Base-by-base conservation (phyloP, 345 rosid genomes). In the Pistacia integerrima region DNA sequence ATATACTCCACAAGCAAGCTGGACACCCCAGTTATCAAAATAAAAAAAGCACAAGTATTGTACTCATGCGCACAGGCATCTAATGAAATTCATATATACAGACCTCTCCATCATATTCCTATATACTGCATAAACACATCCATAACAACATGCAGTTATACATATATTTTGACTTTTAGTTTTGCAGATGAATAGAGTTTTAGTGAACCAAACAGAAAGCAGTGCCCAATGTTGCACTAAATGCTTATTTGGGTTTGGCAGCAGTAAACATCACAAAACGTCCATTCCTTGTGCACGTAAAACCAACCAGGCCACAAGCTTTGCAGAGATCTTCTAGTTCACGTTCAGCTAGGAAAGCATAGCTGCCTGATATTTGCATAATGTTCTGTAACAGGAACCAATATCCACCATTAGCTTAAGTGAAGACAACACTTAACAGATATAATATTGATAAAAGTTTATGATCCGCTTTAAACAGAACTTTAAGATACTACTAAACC, bases 271-370 rank as follows among this genome's bases (percentile, higher is more conserved):
- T 91, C 66, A 88, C 85, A 68, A 95, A 95, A 41, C 12, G 76
- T 10, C 85, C 69, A 59, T 93, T 92, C 83, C 98, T 90, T 7
- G 60, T 75, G 67, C 78, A 76, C 49, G 82, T 87, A 78, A 88
- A 88, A 73, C 81, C 89, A 69, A 92, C 86, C 7, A 93, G 86
- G 51, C 98, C 99, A 58, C 97, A 90, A 61, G 93, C 86, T 67
- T 69, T 86, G 84, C 96, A 93, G 77, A 95, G 77, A 76, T 90
- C 99, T 88, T 87, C 93, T 20, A 95, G 84, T 82, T 95, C 98
- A 17, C 82, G 70, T 83, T 95, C 98, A 48, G 82, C 78, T n/a
- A 82, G 73, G 85, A 88, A 90, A 20, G 80, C 3, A 41, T 87
- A 86, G 77, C 70, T 30, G 64, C 99, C 92, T 18, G 91, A 79